Evolutionary conservation across 139 green algal genomes (phyloP), one percentile per base, ranked within the genome.

Genomic region (Pycnococcus provasolii): DNA sequence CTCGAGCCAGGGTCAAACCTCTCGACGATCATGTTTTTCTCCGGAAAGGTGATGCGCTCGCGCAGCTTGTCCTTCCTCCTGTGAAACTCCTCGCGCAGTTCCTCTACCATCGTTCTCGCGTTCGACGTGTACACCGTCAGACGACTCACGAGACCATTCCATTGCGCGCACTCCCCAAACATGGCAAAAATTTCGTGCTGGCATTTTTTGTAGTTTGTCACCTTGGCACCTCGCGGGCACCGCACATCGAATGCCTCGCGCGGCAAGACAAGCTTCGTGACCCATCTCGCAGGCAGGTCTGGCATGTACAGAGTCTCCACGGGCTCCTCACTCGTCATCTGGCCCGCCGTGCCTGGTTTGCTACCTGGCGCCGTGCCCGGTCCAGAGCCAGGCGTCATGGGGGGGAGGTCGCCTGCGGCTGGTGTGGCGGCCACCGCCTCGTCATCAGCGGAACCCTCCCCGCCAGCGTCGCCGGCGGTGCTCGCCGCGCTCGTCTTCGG

Each of bases 161-260:
- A 93, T 46, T 85, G 79, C 13, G 54, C 73, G 78, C 83, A 90
- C 64, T 92, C 85, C 15, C 88, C 88, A 69, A 89, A 92, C 40
- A 72, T 63, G 0, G 88, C 87, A 60, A 87, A 92, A 15, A 92
- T 79, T 70, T 95, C 88, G 42, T 84, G 80, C 58, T 80, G 77
- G 37, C 60, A 78, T 50, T 70, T 67, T 4, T 67, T 62, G 76
- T 84, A 89, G 60, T 74, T 11, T 5, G 58, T 79, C 57, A 63
- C 62, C 76, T 91, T 91, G 44, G 55, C 57, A 52, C 85, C 85
- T 48, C 80, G 74, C 4, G 66, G 76, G 75, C 86, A 94, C 13
- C 84, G 72, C 81, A 86, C 87, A 78, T 95, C 87, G 65, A 93
- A 86, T 4, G 75, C 76, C 45, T 95, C 85, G 0, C 81, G 58